phyloP scores from a whole-genome alignment of 306 rosid species.

The Pyrus communis region DNA sequence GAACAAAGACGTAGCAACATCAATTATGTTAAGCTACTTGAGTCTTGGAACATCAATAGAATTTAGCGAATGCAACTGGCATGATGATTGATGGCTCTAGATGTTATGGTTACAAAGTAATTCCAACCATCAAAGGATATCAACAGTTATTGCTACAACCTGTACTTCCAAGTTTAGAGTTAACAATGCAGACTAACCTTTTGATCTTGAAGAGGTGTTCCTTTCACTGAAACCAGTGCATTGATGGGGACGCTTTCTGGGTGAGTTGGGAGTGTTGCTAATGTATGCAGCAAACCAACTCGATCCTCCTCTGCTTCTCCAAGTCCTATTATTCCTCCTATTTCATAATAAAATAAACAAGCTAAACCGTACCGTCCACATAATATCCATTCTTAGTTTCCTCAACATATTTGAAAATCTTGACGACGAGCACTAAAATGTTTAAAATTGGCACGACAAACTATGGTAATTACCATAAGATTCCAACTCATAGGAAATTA shows the following conservation, averaged over 20 bases:
- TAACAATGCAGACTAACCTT: constrained; percentile 38
- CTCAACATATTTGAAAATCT: not conserved
- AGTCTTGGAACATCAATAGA: not conserved
- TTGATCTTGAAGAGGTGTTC: constrained; percentile 91
- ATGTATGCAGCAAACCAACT: constrained; percentile 86
- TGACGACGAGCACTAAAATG: not conserved
- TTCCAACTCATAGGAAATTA: not conserved
- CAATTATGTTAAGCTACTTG: not conserved
- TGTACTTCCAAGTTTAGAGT: not conserved
- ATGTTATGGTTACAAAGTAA: not conserved
- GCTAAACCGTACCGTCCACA: not conserved
- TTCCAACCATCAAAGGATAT: not conserved
- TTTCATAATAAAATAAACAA: not conserved
- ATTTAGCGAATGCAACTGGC: not conserved
- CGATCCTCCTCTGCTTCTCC: constrained; percentile 98
- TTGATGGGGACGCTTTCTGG: constrained; percentile 98
- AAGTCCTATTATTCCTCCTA: constrained; percentile 97
- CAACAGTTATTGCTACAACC: constrained; percentile 1
- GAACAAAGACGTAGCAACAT: constrained; percentile 13
- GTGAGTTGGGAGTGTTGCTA: constrained; percentile 90
- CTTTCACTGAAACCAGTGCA: constrained; percentile 82
- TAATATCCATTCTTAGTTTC: not conserved
- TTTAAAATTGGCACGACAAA: not conserved
- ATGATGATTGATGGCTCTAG: not conserved
- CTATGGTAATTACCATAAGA: not conserved